Evolutionary conservation across 2,329 filamentous ascomycete genomes (phyloP).

Genomic region (Ophiostoma populinum): DNA sequence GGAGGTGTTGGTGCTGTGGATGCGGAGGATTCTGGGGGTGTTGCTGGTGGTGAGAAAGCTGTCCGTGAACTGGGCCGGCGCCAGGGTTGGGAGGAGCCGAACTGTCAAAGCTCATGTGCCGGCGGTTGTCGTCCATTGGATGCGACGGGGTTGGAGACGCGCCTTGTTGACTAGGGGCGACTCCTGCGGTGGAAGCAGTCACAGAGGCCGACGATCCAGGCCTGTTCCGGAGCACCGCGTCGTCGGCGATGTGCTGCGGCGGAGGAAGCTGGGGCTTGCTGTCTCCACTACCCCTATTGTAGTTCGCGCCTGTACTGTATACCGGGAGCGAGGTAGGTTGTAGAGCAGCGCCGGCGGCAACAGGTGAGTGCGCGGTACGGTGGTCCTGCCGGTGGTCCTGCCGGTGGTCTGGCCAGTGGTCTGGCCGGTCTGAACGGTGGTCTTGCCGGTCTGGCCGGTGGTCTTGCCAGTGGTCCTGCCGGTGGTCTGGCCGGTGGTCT

Average conservation of each 20-base stretch:
- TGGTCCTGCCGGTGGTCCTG: background rate
- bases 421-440: too few species aligned
- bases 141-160: slow-evolving; percentile 2
- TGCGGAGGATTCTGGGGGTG: slow-evolving; percentile 2
- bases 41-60: background rate
- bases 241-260: slow-evolving; percentile 2
- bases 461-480: background rate
- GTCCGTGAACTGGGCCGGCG: slow-evolving; percentile 1
- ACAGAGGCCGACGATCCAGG: slow-evolving; percentile 3
- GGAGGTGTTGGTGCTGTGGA: slow-evolving; percentile 21
- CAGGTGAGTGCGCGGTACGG: background rate
- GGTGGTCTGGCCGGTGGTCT: too few species aligned
- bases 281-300: background rate
- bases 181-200: background rate
- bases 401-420: background rate
- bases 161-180: background rate
- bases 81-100: slow-evolving; percentile 3
- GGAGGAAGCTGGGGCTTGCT: background rate
- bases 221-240: background rate
- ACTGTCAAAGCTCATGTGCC: slow-evolving; percentile 8
- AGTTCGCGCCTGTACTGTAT: background rate
- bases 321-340: background rate
- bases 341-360: background rate
- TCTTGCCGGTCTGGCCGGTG: background rate
- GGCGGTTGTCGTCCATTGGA: slow-evolving; percentile 6